Percentiles rank a stretch among this genome's conserved stretches.
Conservation (phyloP, 2,329 filamentous ascomycete species). For the Exophiala aquamarina region DNA sequence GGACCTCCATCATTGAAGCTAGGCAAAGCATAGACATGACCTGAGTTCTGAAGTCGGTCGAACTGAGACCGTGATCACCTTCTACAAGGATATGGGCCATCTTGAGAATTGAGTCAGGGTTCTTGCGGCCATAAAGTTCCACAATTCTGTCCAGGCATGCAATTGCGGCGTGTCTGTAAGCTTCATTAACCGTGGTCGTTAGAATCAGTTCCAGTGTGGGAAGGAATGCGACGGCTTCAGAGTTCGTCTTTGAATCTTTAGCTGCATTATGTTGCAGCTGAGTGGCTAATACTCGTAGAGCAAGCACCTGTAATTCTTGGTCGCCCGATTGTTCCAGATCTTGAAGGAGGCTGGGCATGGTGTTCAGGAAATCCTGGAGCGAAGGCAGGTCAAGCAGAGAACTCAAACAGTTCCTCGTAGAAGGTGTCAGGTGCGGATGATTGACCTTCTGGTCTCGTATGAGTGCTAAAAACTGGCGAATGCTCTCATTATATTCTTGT, state of each 20-base stretch:
- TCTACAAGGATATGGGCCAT: slow-evolving; percentile 77
- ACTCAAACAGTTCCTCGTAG: slow-evolving; percentile 67
- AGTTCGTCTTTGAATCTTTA: slow-evolving; percentile 52
- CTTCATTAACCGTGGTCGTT: slow-evolving; percentile 67
- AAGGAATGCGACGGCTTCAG: slow-evolving; percentile 59
- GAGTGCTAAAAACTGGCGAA: slow-evolving; percentile 25
- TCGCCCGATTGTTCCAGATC: slow-evolving; percentile 60
- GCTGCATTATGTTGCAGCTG: slow-evolving; percentile 74
- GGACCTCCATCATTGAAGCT: slow-evolving; percentile 82
- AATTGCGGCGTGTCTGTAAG: slow-evolving; percentile 81
- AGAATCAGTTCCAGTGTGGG: slow-evolving; percentile 77
- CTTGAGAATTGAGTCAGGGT: slow-evolving; percentile 71
- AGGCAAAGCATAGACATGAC: slow-evolving; percentile 68
- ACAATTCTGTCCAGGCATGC: slow-evolving; percentile 89
- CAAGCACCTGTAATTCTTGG: slow-evolving; percentile 71
- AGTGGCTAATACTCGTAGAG: slow-evolving; percentile 75
- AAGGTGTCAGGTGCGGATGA: slow-evolving; percentile 32
- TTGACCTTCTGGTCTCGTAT: slow-evolving; percentile 17
- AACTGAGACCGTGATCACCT: slow-evolving; percentile 33
- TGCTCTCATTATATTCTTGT: slow-evolving; percentile 28
- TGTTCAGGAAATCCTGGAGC: slow-evolving; percentile 83
- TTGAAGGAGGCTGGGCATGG: slow-evolving; percentile 77
- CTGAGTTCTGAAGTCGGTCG: slow-evolving; percentile 17
- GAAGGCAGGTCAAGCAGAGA: slow-evolving; percentile 82
- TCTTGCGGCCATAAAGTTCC: slow-evolving; percentile 93